These are phyloP conservation scores for Wickerhamomyces hampshirensis DNA, from an alignment of 805 yeast species.

Conservation along the genomic window DNA sequence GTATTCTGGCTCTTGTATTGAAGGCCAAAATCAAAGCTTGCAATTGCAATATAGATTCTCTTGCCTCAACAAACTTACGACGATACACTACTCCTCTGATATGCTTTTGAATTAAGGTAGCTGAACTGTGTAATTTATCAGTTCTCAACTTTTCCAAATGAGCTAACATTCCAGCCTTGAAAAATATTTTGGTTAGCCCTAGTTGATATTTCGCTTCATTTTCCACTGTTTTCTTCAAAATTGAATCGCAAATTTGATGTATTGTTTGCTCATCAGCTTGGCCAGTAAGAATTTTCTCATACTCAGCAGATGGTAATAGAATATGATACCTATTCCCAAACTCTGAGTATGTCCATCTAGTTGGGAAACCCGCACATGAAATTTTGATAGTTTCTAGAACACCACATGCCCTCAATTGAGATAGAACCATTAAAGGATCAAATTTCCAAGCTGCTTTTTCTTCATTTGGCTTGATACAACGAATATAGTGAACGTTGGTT, in stretches of 20 bases:
- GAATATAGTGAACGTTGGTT: slow-evolving; percentile 92
- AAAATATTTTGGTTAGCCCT: slow-evolving; percentile 91
- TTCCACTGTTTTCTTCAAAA: slow-evolving; percentile 59
- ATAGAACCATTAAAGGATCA: slow-evolving; percentile 90
- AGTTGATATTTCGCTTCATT: slow-evolving; percentile 73
- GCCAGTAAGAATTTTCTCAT: slow-evolving; percentile 55
- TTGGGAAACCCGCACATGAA: slow-evolving; percentile 97
- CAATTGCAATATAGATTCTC: slow-evolving; percentile 45
- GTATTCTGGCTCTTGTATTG: slow-evolving; percentile 49
- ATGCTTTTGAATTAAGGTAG: slow-evolving; percentile 81
- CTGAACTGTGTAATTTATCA: slow-evolving; percentile 71
- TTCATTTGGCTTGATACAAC: slow-evolving; percentile 97
- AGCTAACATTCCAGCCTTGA: slow-evolving; percentile 96
- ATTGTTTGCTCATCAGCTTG: slow-evolving; percentile 51
- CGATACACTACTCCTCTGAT: slow-evolving; percentile 63
- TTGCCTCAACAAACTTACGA: slow-evolving; percentile 49
- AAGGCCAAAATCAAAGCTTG: slow-evolving; percentile 67
- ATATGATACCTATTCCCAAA: slow-evolving; percentile 87
- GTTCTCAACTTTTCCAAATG: slow-evolving; percentile 80
- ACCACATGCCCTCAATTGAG: slow-evolving; percentile 97
- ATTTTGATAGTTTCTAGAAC: slow-evolving; percentile 94
- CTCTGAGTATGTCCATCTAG: slow-evolving; percentile 92
- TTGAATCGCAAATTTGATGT: slow-evolving; percentile 60
- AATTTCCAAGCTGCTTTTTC: slow-evolving; percentile 93
- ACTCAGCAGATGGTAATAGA: slow-evolving; percentile 64